Evolutionary conservation across 768 basidiomycete species (phyloP), one percentile per base, ranked within the genome.

Genomic region (Termitomyces bulborhizus): DNA sequence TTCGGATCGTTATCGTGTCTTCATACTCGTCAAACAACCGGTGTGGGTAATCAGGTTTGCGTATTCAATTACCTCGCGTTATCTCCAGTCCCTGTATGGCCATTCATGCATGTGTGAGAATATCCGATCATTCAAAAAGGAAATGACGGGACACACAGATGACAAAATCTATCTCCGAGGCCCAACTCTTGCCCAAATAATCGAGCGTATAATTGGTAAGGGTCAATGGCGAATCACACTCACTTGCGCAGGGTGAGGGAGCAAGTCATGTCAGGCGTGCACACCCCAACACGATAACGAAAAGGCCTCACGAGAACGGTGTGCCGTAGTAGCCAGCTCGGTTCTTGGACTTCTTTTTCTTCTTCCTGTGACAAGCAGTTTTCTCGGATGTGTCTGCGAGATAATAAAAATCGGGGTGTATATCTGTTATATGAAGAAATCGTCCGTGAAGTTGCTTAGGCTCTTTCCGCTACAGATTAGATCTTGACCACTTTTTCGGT

Each of bases 1-100:
- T 82, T 76, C 53, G 80, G 81, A 68, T 95, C 93, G 65, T 86
- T 90, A 65, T 96, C 93, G 68, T 92, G 90, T 72, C 90, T 90
- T 48, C 15, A 41, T 26, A 46, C 34, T 41, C 37, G 40, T 60
- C 12, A 57, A 18, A 51, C 37, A 3, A 52, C 13, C 36, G 27
- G 42, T 4, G 32, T 36, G 32, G 3, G 37, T 42, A 16, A 5
- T 1, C 4, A 36, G 49, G 18, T 56, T 48, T 36, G 46, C 27
- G 29, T 32, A 32, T 37, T 26, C 6, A 40, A 63, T 53, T 66
- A 84, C 84, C 85, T 78, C 50, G 85, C 86, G 70, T 78, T 88
- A 69, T 89, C 87, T 47, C 87, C 88, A 11, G 86, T 89, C 87
- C 87, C 86, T 88, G 24, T 52, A 53, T 18, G 40, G 21, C 21